These are phyloP conservation scores for Santalum album DNA, from an alignment of 164 flowering plant genomes.

Conservation along the genomic window DNA sequence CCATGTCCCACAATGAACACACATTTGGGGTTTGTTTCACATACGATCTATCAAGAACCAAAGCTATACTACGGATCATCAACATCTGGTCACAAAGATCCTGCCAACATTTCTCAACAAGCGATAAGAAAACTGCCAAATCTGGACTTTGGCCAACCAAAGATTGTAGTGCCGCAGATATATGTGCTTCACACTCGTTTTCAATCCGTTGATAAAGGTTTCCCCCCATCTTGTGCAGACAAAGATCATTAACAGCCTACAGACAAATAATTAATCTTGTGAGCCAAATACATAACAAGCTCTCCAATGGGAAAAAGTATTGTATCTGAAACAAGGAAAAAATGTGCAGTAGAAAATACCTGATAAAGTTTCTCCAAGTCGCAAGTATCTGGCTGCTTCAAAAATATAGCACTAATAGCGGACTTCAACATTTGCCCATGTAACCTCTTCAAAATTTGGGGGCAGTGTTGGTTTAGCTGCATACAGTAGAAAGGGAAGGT, in stretches of 20 bases:
- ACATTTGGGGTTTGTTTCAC: constrained; percentile 84
- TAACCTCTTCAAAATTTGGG: constrained; percentile 83
- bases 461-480: constrained; percentile 84
- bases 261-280: constrained; percentile 9
- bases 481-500: constrained; percentile 10
- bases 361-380: constrained; percentile 87
- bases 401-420: constrained; percentile 84
- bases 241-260: constrained; percentile 88
- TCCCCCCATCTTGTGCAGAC: constrained; percentile 91
- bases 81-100: constrained; percentile 95
- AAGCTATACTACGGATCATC: constrained; percentile 96
- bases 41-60: constrained; percentile 89
- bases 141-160: constrained; percentile 96
- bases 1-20: constrained; percentile 98
- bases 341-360: constrained; percentile 23
- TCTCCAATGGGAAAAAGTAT: background rate
- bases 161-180: constrained; percentile 56
- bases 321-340: background rate
- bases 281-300: background rate
- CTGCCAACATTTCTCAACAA: constrained; percentile 96
- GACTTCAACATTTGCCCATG: constrained; percentile 88
- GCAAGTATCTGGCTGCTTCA: constrained; percentile 81
- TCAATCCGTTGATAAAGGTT: constrained; percentile 80
- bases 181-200: constrained; percentile 79
- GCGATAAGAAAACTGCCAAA: constrained; percentile 80